Conservation (phyloP, 177 flowering plant genomes). For the Vitis hybrid region DNA sequence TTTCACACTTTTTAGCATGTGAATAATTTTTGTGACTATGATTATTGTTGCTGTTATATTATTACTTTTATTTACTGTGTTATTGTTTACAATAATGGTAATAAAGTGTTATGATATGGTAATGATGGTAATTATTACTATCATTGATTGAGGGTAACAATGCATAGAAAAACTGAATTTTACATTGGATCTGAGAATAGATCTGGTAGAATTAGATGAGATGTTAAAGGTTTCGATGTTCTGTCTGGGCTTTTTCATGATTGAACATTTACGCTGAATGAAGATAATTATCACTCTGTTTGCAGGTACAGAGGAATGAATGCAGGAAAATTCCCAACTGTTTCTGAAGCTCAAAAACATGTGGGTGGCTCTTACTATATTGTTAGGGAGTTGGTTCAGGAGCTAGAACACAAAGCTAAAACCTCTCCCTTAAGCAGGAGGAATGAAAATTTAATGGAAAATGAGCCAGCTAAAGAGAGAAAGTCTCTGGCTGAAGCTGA, state of each 20-base stretch:
- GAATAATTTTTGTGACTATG: too few relatives aligned
- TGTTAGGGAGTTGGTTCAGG: slow-evolving; percentile 34
- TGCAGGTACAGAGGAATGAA: slow-evolving; percentile 36
- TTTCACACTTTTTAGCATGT: too few relatives aligned
- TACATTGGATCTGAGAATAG: not conserved
- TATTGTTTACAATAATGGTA: too few relatives aligned
- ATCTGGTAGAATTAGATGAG: not conserved
- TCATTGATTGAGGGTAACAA: not conserved
- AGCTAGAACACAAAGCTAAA: slow-evolving; percentile 27
- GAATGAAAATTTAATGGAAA: not conserved
- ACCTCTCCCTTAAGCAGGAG: not conserved
- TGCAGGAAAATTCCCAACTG: slow-evolving; percentile 41
- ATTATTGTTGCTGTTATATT: too few relatives aligned
- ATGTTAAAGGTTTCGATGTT: not conserved
- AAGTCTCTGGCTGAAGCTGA: slow-evolving; percentile 15
- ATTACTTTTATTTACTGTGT: too few relatives aligned
- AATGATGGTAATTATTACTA: too few relatives aligned
- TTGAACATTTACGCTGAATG: not conserved
- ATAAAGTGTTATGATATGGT: too few relatives aligned
- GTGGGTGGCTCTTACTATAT: slow-evolving; percentile 43
- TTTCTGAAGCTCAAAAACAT: slow-evolving; percentile 14
- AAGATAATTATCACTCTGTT: not conserved
- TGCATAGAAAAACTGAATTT: not conserved
- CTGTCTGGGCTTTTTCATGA: not conserved
- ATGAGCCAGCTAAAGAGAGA: not conserved